These are phyloP conservation scores for Kwoniella heveanensis DNA, from an alignment of 768 basidiomycete species.

Conservation along the genomic window DNA sequence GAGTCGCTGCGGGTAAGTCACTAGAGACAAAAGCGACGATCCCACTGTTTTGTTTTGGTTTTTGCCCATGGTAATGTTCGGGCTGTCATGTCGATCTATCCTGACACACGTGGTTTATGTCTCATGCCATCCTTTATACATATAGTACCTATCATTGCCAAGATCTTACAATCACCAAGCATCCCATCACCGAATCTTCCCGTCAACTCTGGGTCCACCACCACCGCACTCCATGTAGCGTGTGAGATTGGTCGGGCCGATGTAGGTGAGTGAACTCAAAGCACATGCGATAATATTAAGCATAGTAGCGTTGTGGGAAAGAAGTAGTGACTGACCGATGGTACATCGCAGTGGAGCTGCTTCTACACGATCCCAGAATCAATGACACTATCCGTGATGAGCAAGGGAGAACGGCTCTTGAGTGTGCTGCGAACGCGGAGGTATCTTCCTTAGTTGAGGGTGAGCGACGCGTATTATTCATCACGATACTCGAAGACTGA, in stretches of 20 bases:
- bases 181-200: conserved; percentile 32
- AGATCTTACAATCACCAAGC: conserved; percentile 22
- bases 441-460: conserved; percentile 66
- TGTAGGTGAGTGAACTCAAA: conserved; percentile 24
- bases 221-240: conserved; percentile 43
- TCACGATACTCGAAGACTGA: conserved; percentile 1
- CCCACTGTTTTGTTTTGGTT: too few species aligned
- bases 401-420: conserved; percentile 68
- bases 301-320: too few species aligned
- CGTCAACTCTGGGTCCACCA: conserved; percentile 10
- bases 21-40: neutral
- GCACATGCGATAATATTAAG: neutral
- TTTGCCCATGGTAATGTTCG: conserved; percentile 9
- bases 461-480: conserved; percentile 11
- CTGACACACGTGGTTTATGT: neutral
- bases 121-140: neutral
- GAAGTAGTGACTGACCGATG: neutral
- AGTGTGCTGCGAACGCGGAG: conserved; percentile 73
- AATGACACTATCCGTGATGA: conserved; percentile 75
- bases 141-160: conserved; percentile 34
- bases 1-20: conserved; percentile 43
- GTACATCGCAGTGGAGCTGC: conserved; percentile 64
- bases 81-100: neutral
- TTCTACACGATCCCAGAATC: conserved; percentile 76
- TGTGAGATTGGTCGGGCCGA: conserved; percentile 44